These are phyloP conservation scores for Pachysandra terminalis DNA, from an alignment of 164 flowering plant genomes.

Conservation along the genomic window DNA sequence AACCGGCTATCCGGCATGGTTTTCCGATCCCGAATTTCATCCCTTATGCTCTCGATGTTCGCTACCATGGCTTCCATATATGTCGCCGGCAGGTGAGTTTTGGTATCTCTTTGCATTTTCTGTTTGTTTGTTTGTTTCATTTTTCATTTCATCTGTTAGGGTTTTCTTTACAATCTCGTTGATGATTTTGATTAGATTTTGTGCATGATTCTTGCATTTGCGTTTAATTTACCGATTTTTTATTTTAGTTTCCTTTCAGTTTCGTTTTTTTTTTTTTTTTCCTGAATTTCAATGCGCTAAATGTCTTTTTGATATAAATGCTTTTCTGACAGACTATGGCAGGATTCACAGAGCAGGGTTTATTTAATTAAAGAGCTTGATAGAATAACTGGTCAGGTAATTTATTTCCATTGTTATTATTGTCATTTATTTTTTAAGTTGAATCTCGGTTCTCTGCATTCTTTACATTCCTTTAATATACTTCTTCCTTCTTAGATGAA, in stretches of 20 bases:
- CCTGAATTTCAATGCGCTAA: neutral
- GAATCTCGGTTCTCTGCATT: neutral
- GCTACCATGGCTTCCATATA: conserved; percentile 79
- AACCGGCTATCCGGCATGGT: conserved; percentile 42
- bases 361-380: conserved; percentile 83
- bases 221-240: neutral
- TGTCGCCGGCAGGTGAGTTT: conserved; percentile 80
- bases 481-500: neutral
- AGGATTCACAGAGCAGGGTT: conserved; percentile 83
- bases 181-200: neutral
- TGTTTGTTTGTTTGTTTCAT: neutral
- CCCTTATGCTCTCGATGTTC: conserved; percentile 66
- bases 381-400: conserved; percentile 84
- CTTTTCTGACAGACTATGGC: conserved; percentile 64
- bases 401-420: neutral
- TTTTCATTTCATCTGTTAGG: too few species aligned
- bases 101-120: neutral
- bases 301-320: neutral
- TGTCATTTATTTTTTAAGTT: neutral
- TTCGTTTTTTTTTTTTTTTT: neutral
- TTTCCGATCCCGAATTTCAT: conserved; percentile 51
- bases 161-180: too few species aligned
- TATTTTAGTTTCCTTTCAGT: neutral
- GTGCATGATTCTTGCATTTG: neutral
- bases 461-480: neutral